Evolutionary conservation across 345 rosid species (phyloP).

Genomic region (Microcos paniculata): DNA sequence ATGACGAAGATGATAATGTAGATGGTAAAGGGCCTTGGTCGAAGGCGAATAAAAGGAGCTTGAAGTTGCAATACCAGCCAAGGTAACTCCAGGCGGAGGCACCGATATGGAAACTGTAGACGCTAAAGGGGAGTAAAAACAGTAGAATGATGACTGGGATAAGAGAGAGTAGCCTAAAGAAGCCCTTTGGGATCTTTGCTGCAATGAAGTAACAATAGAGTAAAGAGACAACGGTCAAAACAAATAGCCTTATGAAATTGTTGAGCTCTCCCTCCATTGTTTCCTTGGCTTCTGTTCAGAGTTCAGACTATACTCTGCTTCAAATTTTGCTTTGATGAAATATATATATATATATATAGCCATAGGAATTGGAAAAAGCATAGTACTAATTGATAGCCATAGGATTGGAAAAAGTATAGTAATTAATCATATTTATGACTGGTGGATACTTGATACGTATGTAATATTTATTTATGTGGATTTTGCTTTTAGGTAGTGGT

Average conservation of each 20-base stretch:
- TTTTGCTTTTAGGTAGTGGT: no score
- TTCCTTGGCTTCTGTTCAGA: not conserved
- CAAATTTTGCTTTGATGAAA: no score
- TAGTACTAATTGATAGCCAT: no score
- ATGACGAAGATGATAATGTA: conserved; percentile 35
- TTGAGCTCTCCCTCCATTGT: conserved; percentile 30
- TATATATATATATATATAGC: no score
- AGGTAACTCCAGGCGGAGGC: conserved; percentile 36
- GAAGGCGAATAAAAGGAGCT: conserved; percentile 61
- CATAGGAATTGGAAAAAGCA: no score
- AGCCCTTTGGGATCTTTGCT: conserved; percentile 41
- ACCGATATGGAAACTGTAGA: conserved; percentile 33
- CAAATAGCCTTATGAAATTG: conserved; percentile 45
- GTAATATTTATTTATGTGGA: no score
- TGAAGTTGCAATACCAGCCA: conserved; percentile 56
- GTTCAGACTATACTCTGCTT: no score
- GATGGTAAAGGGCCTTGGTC: conserved; percentile 55
- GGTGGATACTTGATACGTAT: no score
- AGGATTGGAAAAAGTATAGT: no score
- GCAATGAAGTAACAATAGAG: conserved; percentile 48
- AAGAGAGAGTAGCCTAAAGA: conserved; percentile 51
- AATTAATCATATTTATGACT: no score
- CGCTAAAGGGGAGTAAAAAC: conserved; percentile 43
- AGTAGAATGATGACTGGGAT: conserved; percentile 45
- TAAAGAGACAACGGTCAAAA: conserved; percentile 33